Evolutionary conservation across 2,329 filamentous ascomycete species (phyloP).

Genomic region (Diaporthe sp.): DNA sequence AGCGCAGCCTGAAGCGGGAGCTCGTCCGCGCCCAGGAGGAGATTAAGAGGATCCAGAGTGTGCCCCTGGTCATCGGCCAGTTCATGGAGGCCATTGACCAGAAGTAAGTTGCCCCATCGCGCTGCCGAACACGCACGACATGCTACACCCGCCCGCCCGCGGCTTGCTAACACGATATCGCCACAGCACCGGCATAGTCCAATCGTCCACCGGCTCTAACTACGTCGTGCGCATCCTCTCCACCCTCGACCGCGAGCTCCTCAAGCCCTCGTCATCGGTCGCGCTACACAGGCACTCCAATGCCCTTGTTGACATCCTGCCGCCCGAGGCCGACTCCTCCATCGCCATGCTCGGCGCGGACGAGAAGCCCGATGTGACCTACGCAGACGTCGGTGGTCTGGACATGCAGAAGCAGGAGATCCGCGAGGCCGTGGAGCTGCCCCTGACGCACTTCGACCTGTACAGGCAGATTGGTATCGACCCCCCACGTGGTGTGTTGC

Average conservation of each 20-base stretch:
- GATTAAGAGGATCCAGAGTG: constrained; percentile 99
- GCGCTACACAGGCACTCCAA: constrained; percentile 98
- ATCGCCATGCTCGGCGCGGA: constrained; percentile 97
- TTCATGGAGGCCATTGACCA: constrained; percentile 99
- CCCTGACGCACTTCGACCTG: constrained; percentile 96
- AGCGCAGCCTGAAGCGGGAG: constrained; percentile 97
- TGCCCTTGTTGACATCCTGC: constrained; percentile 96
- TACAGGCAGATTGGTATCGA: constrained; percentile 99
- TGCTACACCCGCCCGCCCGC: background rate
- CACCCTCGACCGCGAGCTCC: constrained; percentile 96
- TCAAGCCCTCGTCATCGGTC: constrained; percentile 98
- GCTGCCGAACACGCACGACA: constrained; percentile 15
- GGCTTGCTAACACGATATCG: constrained; percentile 13
- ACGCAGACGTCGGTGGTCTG: constrained; percentile 95
- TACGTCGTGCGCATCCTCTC: constrained; percentile 99
- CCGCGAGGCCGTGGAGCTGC: constrained; percentile 95
- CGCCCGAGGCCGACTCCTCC: constrained; percentile 98
- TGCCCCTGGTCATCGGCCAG: constrained; percentile 97
- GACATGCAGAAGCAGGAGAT: constrained; percentile 99
- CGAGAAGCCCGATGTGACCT: constrained; percentile 98
- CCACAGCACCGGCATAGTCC: constrained; percentile 92
- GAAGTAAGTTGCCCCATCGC: constrained; percentile 74
- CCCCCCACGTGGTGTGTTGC: constrained; percentile 92
- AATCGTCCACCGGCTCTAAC: constrained; percentile 98
- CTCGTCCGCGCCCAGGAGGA: constrained; percentile 97